Conservation (phyloP, 805 yeast genomes). For the Cyberlindnera meyerae region DNA sequence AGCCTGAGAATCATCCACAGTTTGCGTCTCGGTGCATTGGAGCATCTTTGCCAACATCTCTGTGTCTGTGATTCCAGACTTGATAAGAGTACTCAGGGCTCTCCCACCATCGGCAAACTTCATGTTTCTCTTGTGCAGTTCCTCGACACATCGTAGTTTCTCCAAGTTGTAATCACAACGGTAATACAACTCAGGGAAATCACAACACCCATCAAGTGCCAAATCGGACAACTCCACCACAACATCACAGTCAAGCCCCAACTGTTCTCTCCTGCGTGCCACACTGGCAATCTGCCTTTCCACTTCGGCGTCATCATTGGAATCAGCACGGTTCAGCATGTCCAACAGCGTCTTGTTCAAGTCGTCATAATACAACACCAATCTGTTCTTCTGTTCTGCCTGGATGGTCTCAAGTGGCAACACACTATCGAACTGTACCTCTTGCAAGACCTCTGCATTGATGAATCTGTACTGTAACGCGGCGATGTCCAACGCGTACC, state of each 20-base stretch:
- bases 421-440: conserved; percentile 25
- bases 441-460: conserved; percentile 21
- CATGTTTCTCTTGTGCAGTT: conserved; percentile 9
- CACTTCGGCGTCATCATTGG: conserved; percentile 14
- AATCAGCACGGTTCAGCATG: conserved; percentile 8
- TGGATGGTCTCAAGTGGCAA: conserved; percentile 13
- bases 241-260: conserved; percentile 1
- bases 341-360: conserved; percentile 17
- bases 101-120: conserved; percentile 9
- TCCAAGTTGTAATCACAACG: conserved; percentile 6
- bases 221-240: conserved; percentile 13
- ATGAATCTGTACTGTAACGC: conserved; percentile 23
- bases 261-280: conserved; percentile 15
- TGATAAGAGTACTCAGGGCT: conserved; percentile 10
- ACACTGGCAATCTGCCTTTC: conserved; percentile 17
- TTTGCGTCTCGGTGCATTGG: conserved; percentile 6
- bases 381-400: conserved; percentile 17
- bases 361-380: conserved; percentile 11
- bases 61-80: not conserved
- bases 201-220: conserved; percentile 11
- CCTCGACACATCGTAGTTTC: conserved; percentile 5
- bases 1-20: conserved; percentile 9
- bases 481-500: conserved; percentile 18
- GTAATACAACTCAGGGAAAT: conserved; percentile 18
- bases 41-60: conserved; percentile 3